phyloP scores from a whole-genome alignment of 2,329 filamentous ascomycete species.

The Aspergillus ruber region DNA sequence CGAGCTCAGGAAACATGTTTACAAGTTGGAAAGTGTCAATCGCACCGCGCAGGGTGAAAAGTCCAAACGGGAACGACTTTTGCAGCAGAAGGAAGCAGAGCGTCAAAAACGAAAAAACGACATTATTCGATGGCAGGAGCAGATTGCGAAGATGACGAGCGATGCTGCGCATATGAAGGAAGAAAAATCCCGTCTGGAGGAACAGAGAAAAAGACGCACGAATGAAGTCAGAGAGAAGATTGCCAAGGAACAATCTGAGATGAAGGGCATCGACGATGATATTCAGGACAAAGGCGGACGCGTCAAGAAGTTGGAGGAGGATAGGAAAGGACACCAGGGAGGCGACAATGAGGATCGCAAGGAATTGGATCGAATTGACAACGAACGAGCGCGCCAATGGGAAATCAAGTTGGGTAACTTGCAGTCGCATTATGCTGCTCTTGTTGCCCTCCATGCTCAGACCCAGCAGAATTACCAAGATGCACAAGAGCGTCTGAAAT shows the following conservation, averaged over 20 bases:
- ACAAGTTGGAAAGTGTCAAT: constrained; percentile 73
- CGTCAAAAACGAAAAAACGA: constrained; percentile 56
- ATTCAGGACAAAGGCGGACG: constrained; percentile 55
- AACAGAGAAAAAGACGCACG: constrained; percentile 33
- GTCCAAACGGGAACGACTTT: constrained; percentile 63
- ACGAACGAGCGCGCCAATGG: constrained; percentile 43
- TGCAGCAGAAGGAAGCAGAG: constrained; percentile 56
- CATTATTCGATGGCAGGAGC: constrained; percentile 51
- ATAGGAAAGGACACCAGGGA: constrained; percentile 46
- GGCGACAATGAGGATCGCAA: constrained; percentile 46
- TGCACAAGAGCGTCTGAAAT: constrained; percentile 40
- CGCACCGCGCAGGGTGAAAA: constrained; percentile 72
- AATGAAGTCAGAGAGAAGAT: constrained; percentile 40
- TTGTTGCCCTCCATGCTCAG: constrained; percentile 37
- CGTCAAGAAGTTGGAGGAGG: constrained; percentile 57
- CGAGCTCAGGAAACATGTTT: constrained; percentile 73
- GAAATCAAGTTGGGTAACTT: constrained; percentile 38
- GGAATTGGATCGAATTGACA: constrained; percentile 45
- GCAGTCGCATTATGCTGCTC: constrained; percentile 37
- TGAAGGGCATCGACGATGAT: constrained; percentile 55
- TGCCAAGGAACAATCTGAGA: constrained; percentile 39
- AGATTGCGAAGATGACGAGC: constrained; percentile 46
- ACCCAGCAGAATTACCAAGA: constrained; percentile 41
- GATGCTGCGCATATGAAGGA: constrained; percentile 42
- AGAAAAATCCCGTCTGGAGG: constrained; percentile 37